Percentiles rank a stretch among this genome's conserved stretches.
These are phyloP conservation scores for Xanthoceras sorbifolium DNA, from an alignment of 345 rosid species.

Conservation along the genomic window DNA sequence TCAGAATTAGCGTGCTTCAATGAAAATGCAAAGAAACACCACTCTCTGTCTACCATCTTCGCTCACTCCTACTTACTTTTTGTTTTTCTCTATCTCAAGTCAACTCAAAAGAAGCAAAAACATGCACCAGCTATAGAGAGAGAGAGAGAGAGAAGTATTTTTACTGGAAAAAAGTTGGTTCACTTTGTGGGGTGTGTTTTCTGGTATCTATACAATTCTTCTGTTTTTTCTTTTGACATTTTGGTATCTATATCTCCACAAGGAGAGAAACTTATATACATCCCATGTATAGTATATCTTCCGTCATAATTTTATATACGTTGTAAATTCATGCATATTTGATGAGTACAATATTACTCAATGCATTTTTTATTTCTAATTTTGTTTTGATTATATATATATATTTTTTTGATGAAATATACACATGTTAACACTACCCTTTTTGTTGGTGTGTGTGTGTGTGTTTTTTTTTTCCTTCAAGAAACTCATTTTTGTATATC, in stretches of 20 bases:
- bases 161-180: slow-evolving; percentile 18
- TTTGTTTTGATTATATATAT: too few species aligned
- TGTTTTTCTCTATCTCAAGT: slow-evolving; percentile 9
- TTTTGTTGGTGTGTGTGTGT: too few species aligned
- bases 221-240: too few species aligned
- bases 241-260: too few species aligned
- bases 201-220: slow-evolving; percentile 19
- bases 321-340: too few species aligned
- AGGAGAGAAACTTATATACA: too few species aligned
- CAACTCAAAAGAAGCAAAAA: slow-evolving; percentile 19
- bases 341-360: too few species aligned
- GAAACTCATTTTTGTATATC: not conserved
- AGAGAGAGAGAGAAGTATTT: not conserved
- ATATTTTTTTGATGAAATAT: too few species aligned
- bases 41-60: not conserved
- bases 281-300: too few species aligned
- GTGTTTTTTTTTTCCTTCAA: not conserved
- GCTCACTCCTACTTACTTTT: not conserved
- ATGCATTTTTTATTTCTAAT: too few species aligned
- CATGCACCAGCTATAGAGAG: not conserved
- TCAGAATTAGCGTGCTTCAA: slow-evolving; percentile 44
- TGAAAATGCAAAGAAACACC: slow-evolving; percentile 4
- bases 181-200: slow-evolving; percentile 19
- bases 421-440: too few species aligned
- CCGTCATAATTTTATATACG: too few species aligned